Evolutionary conservation across 2,329 filamentous ascomycete species (phyloP).

Genomic region (Aspergillaceae sp.): DNA sequence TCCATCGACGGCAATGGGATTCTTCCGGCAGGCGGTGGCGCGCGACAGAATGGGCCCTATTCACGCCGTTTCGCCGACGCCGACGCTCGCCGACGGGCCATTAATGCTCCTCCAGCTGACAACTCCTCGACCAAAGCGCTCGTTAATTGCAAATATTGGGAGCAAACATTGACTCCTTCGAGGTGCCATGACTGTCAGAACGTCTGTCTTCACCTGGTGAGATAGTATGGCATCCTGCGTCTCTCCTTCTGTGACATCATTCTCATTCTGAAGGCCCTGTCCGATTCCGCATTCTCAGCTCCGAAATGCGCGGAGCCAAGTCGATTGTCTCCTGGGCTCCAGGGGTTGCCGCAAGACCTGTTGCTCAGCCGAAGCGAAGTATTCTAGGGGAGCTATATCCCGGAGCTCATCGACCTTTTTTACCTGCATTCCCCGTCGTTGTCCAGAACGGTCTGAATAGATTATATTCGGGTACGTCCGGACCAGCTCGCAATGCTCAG

Average conservation of each 20-base stretch:
- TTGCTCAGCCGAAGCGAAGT: conserved; percentile 12
- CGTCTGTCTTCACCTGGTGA: conserved; percentile 9
- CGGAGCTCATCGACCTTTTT: conserved; percentile 1
- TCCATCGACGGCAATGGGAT: conserved; percentile 18
- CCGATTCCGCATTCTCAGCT: conserved; percentile 14
- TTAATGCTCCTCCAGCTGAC: too few species aligned
- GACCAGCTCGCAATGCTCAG: conserved; percentile 12
- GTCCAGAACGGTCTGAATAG: conserved; percentile 9
- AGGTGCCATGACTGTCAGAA: conserved; percentile 12
- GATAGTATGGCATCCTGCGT: conserved; percentile 24
- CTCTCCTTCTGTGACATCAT: conserved; percentile 15
- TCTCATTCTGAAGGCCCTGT: conserved; percentile 15
- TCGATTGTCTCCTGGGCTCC: conserved; percentile 29
- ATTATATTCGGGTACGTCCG: conserved; percentile 17
- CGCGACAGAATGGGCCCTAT: conserved; percentile 15
- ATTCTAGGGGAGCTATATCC: conserved; percentile 13
- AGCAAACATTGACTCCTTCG: conserved; percentile 2
- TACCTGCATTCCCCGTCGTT: background rate
- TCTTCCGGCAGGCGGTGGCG: conserved; percentile 15
- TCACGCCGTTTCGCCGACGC: conserved; percentile 8
- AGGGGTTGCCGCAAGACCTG: conserved; percentile 20
- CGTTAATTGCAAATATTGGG: background rate
- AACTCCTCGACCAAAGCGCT: background rate
- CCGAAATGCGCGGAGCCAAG: conserved; percentile 36
- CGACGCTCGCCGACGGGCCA: conserved; percentile 10